A percentile compares a stretch with the other conserved stretches of the same genome.
Evolutionary conservation across 2,329 filamentous ascomycete species (phyloP).

Genomic region (Leptographium radiaticola): DNA sequence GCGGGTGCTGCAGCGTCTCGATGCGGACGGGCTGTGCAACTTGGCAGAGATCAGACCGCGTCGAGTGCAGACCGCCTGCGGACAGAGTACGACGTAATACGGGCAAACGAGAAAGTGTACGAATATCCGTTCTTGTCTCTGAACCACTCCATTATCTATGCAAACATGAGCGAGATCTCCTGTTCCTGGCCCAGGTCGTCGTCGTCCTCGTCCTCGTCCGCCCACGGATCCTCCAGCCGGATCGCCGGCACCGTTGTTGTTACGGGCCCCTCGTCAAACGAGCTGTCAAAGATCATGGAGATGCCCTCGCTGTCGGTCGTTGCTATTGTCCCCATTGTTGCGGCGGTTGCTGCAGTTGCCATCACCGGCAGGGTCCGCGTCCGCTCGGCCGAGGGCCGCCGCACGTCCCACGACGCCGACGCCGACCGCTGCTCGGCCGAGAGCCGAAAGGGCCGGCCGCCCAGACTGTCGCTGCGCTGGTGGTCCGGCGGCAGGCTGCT

Average conservation of each 20-base stretch:
- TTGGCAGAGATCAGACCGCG: no score
- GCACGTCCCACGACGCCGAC: conserved; percentile 17
- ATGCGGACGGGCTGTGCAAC: no score
- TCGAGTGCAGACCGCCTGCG: no score
- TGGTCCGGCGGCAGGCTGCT: conserved; percentile 9
- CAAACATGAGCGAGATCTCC: conserved; percentile 74
- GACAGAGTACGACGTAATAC: no score
- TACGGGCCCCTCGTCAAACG: conserved; percentile 30
- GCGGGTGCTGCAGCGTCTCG: no score
- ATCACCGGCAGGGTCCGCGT: conserved; percentile 13
- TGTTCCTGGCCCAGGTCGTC: conserved; percentile 59
- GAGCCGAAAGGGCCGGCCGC: conserved; percentile 5
- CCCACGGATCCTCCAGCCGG: conserved; percentile 52
- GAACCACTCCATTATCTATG: no score
- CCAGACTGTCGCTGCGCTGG: background rate
- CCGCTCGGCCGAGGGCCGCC: conserved; percentile 13
- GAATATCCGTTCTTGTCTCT: no score
- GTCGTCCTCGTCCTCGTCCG: conserved; percentile 44
- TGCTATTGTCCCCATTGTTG: conserved; percentile 5
- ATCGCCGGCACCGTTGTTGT: conserved; percentile 35
- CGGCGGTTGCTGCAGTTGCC: background rate
- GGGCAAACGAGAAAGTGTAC: no score
- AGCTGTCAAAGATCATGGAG: conserved; percentile 61
- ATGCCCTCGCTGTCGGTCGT: conserved; percentile 34
- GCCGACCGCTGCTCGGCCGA: conserved; percentile 3